Conservation (phyloP, 2,329 filamentous ascomycete genomes). For the Stemphylium vesicarium region DNA sequence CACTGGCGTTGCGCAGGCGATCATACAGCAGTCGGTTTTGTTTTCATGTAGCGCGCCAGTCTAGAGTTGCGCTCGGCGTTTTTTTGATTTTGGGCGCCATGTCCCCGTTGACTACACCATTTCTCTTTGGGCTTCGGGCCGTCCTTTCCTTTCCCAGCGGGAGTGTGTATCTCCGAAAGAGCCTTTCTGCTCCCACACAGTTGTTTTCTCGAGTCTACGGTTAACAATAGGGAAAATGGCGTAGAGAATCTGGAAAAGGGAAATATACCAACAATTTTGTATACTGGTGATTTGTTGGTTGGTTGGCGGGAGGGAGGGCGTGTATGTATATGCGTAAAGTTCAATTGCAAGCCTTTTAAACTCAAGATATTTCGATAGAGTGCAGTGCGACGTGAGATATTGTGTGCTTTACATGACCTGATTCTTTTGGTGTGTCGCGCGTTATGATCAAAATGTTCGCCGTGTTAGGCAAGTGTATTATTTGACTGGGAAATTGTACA, state of each 20-base stretch:
- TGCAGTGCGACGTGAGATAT: not conserved
- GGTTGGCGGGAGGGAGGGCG: not conserved
- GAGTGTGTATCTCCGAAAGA: conserved; percentile 4
- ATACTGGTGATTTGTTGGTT: not conserved
- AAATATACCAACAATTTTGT: conserved; percentile 6
- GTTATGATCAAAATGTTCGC: too few relatives aligned
- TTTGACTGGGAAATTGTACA: too few relatives aligned
- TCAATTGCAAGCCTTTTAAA: conserved; percentile 8
- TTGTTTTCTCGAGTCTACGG: conserved; percentile 23
- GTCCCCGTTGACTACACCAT: not conserved
- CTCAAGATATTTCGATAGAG: not conserved
- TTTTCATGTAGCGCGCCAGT: conserved; percentile 7
- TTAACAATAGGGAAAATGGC: conserved; percentile 16
- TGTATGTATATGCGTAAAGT: conserved; percentile 10
- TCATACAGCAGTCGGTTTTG: conserved; percentile 14
- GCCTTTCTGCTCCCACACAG: conserved; percentile 21
- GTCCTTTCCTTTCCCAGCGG: conserved; percentile 17
- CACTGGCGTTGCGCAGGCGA: conserved; percentile 28
- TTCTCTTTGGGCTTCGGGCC: conserved; percentile 16
- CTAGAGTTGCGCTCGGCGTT: conserved; percentile 21
- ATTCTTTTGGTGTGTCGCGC: not conserved
- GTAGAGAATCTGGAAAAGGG: conserved; percentile 9
- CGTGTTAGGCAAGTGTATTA: too few relatives aligned
- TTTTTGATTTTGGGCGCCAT: not conserved
- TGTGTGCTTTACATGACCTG: too few relatives aligned